Percentiles rank a stretch among this genome's conserved stretches.
Conservation (phyloP, 2,329 filamentous ascomycete genomes). For the Endoconidiophora laricicola region DNA sequence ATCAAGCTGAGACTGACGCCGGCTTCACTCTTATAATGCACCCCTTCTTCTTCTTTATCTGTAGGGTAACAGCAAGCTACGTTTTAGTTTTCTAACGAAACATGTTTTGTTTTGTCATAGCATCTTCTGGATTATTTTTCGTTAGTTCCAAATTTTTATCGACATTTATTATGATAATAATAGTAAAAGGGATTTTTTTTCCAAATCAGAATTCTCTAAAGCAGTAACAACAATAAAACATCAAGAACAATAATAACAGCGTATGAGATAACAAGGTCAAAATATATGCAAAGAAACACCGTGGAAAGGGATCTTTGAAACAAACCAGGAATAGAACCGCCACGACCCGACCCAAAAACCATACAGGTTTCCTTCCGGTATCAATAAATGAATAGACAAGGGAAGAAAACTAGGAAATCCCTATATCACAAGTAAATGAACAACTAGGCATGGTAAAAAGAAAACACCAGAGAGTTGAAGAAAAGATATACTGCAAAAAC, state of each 20-base stretch:
- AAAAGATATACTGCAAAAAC: no score
- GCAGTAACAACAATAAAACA: not conserved
- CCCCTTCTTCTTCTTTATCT: not conserved
- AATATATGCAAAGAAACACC: not conserved
- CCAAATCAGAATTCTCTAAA: not conserved
- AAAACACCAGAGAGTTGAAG: no score
- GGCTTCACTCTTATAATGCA: no score
- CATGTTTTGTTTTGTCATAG: not conserved
- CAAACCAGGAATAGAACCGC: not conserved
- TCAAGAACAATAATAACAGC: not conserved
- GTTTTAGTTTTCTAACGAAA: not conserved
- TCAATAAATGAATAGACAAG: slow-evolving; percentile 3
- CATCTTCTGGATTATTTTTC: not conserved
- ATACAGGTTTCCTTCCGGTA: not conserved
- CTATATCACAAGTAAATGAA: not conserved
- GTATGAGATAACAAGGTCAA: not conserved
- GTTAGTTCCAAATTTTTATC: not conserved
- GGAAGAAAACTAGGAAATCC: not conserved
- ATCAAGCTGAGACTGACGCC: no score
- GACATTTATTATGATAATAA: not conserved
- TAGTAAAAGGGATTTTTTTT: not conserved
- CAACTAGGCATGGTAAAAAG: slow-evolving; percentile 1
- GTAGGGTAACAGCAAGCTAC: not conserved
- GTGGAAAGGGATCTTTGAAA: not conserved
- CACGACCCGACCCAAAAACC: not conserved